phyloP scores from a whole-genome alignment of 2,329 filamentous ascomycete genomes.

The Apiospora malaysiana region DNA sequence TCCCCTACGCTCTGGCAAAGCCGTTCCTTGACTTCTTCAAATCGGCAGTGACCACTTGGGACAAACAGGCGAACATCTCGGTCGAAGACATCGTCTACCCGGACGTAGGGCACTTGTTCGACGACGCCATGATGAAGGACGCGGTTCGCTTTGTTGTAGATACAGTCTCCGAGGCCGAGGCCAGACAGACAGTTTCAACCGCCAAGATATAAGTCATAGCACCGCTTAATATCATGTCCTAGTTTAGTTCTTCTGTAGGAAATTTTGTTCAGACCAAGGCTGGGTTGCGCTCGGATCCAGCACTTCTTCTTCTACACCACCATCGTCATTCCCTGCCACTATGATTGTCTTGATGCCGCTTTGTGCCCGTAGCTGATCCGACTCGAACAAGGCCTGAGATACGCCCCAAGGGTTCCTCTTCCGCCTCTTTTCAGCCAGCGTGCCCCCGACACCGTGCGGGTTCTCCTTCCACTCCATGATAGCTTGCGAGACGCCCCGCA shows the following conservation, averaged over 20 bases:
- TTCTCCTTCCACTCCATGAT: conserved; percentile 57
- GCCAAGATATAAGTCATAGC: conserved; percentile 34
- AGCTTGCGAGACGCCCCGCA: conserved; percentile 50
- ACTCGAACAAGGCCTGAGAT: conserved; percentile 51
- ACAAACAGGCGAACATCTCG: conserved; percentile 57
- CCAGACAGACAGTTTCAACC: conserved; percentile 33
- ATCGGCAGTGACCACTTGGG: conserved; percentile 58
- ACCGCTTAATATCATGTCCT: background rate
- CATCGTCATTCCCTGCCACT: conserved; percentile 33
- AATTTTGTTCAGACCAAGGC: conserved; percentile 44
- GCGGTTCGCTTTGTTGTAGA: conserved; percentile 67
- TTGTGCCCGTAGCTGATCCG: conserved; percentile 38
- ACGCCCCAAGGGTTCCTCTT: conserved; percentile 56
- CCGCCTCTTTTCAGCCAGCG: conserved; percentile 53
- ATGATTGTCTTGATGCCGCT: conserved; percentile 47
- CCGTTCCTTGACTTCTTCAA: conserved; percentile 69
- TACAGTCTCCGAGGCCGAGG: conserved; percentile 43
- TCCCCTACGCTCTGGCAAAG: conserved; percentile 68
- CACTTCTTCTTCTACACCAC: conserved; percentile 38
- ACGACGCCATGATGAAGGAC: conserved; percentile 68
- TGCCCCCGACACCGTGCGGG: conserved; percentile 55
- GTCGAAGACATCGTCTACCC: conserved; percentile 72
- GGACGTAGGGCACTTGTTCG: conserved; percentile 73
- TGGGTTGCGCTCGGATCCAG: conserved; percentile 46
- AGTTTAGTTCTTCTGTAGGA: background rate